These are phyloP conservation scores for Jacaranda copaia DNA, from an alignment of 257 asterid species.

Conservation along the genomic window DNA sequence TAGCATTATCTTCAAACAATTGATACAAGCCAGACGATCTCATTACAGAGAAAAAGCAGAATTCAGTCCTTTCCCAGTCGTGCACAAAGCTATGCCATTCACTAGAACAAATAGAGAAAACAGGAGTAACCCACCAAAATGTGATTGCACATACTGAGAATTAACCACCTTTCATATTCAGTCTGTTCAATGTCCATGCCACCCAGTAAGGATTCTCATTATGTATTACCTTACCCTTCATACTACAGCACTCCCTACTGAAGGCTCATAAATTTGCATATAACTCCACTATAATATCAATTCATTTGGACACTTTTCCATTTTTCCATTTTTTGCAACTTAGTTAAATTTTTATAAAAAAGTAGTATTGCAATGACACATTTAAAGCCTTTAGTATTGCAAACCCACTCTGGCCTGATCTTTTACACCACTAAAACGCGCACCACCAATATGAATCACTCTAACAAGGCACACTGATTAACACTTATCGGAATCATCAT, in stretches of 20 bases:
- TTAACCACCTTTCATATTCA: neutral
- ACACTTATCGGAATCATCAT: too few species aligned
- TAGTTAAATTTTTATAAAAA: too few species aligned
- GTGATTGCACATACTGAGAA: neutral
- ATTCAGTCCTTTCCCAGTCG: neutral
- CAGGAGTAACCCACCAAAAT: neutral
- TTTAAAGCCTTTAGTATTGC: neutral
- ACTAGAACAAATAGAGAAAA: too few species aligned
- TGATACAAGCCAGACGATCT: neutral
- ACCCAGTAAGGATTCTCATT: neutral
- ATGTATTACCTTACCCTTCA: neutral
- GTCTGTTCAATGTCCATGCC: neutral
- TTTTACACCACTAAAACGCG: neutral
- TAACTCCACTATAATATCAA: neutral
- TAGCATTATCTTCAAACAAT: neutral
- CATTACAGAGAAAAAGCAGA: neutral
- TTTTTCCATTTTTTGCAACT: neutral
- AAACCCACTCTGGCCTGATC: neutral
- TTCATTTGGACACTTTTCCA: too few species aligned
- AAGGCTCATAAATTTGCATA: neutral
- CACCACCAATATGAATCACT: neutral
- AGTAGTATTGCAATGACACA: neutral
- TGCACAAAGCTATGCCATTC: too few species aligned
- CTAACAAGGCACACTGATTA: neutral
- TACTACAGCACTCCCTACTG: neutral